Evolutionary conservation across 164 flowering plant genomes (phyloP).

Genomic region (Taxillus chinensis): DNA sequence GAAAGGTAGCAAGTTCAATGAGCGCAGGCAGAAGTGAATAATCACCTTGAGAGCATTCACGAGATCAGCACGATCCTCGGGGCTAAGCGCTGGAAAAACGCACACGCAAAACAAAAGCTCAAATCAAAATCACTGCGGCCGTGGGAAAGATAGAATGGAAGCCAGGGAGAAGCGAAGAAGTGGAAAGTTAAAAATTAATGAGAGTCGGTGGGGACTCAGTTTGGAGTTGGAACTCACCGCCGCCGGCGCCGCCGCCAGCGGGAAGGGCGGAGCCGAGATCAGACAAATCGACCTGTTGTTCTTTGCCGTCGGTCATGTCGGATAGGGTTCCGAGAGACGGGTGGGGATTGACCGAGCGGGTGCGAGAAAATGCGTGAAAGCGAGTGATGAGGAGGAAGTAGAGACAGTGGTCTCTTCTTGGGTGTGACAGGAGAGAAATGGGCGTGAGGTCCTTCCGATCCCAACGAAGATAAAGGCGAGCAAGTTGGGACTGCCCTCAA

Average conservation of each 20-base stretch:
- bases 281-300: conserved; percentile 19
- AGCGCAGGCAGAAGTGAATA: not conserved
- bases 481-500: too few relatives aligned
- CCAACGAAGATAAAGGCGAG: too few relatives aligned
- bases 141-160: not conserved
- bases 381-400: not conserved
- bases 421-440: too few relatives aligned
- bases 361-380: not conserved
- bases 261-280: conserved; percentile 25
- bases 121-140: not conserved
- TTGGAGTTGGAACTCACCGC: not conserved
- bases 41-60: conserved; percentile 32
- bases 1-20: not conserved
- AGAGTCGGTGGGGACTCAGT: not conserved
- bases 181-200: not conserved
- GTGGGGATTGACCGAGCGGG: not conserved
- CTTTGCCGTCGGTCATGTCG: conserved; percentile 10
- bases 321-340: not conserved
- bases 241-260: conserved; percentile 15
- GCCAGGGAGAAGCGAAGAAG: not conserved
- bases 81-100: conserved; percentile 24
- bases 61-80: conserved; percentile 35
- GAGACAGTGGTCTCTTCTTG: not conserved
- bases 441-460: too few relatives aligned
- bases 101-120: not conserved